These are phyloP conservation scores for Nemania diffusa DNA, from an alignment of 2,329 filamentous ascomycete genomes.

Conservation along the genomic window DNA sequence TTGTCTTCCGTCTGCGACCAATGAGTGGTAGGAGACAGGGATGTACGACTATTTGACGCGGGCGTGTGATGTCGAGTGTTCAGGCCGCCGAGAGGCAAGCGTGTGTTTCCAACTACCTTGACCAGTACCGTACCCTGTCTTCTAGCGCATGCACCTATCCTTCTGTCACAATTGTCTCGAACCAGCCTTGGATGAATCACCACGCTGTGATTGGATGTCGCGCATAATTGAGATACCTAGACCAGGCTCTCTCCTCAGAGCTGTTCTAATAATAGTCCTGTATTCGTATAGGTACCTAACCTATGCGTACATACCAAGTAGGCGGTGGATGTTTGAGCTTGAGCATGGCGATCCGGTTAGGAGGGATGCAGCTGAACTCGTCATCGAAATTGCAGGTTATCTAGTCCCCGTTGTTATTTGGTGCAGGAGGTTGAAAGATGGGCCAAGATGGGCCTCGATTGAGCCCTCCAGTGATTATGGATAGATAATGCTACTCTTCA, in stretches of 20 bases:
- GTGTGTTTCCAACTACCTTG: constrained; percentile 37
- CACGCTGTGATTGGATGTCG: constrained; percentile 20
- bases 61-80: constrained; percentile 46
- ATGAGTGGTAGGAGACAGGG: constrained; percentile 47
- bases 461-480: constrained; percentile 4
- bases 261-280: constrained; percentile 30
- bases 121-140: constrained; percentile 31
- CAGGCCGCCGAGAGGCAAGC: constrained; percentile 49
- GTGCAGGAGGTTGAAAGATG: not conserved
- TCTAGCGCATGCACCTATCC: constrained; percentile 46
- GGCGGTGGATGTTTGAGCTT: constrained; percentile 23
- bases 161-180: constrained; percentile 47
- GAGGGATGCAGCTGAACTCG: constrained; percentile 22
- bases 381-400: constrained; percentile 6
- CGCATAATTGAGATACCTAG: constrained; percentile 28
- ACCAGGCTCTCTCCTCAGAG: constrained; percentile 7
- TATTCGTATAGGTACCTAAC: constrained; percentile 15
- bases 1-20: constrained; percentile 44
- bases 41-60: constrained; percentile 51
- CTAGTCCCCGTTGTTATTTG: not conserved
- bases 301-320: too few species aligned
- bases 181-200: constrained; percentile 28
- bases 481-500: constrained; percentile 6
- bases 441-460: not conserved
- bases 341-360: constrained; percentile 18